Base-by-base conservation (phyloP, 2,329 filamentous ascomycete genomes). In the Colletotrichum paranaense region DNA sequence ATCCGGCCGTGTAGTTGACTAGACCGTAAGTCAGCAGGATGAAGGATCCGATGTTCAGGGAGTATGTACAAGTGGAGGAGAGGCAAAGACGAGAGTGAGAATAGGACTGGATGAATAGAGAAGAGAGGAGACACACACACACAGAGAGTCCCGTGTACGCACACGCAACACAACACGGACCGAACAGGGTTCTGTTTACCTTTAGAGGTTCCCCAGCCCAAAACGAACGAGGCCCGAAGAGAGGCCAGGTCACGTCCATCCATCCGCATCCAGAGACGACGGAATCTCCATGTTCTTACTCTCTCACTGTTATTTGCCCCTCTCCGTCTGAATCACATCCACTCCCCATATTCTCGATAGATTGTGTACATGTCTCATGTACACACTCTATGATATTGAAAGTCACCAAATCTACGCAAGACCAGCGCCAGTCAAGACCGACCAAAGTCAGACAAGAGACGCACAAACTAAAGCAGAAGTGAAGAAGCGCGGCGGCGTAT, bases 111-210 rank as follows among this genome's bases (percentile, higher is more conserved):
- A 62, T 52, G 62, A 30, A 58, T 28, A 22, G 22, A 46, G n/a
- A 24, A 22, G 28, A 53, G 28, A 26, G 28, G 63, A 53, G 22
- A 35, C 35, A 66, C 63, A 57, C 30, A 49, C 49, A 64, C 38
- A 22, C 9, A 52, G 32, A 65, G n/a, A 24, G 22, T 38, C 22
- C 12, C 55, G 56, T 58, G 42, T 30, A 32, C 30, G n/a, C 42
- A 46, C 11, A 63, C n/a, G 30, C 46, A 63, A 63, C 60, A 38
- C 52, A 57, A 70, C 70, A 73, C 70, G 49, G 58, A 56, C 60
- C 42, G 58, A 56, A 32, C 42, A 52, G 60, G 60, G 19, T 65
- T 53, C 30, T 70, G 53, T 52, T 57, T 62, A 60, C 46, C 60
- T 70, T 66, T 53, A 22, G 28, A 32, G 32, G 32, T 62, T 53